Percentiles rank a stretch among this genome's conserved stretches.
These are phyloP conservation scores for Psilocybe cyanescens DNA, from an alignment of 768 basidiomycete genomes.

Conservation along the genomic window DNA sequence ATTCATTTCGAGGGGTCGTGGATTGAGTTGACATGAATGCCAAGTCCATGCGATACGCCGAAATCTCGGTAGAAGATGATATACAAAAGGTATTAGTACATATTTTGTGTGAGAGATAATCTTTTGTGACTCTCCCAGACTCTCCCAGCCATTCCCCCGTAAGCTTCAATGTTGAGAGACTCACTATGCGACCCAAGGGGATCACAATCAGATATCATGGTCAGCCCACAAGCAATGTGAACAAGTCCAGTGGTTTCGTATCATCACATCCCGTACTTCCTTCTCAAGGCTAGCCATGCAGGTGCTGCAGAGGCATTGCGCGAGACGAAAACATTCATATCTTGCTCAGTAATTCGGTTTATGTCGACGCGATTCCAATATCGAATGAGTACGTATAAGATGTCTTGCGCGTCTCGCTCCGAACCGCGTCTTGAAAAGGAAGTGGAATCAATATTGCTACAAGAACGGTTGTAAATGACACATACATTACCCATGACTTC, in stretches of 20 bases:
- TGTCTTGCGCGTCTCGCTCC: constrained; percentile 80
- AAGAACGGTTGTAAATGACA: constrained; percentile 19
- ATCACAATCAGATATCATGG: background rate
- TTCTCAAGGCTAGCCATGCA: constrained; percentile 76
- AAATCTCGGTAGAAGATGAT: constrained; percentile 8
- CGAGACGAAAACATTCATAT: constrained; percentile 79
- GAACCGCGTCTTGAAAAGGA: constrained; percentile 56
- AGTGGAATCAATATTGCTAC: constrained; percentile 20
- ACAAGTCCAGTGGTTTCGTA: background rate
- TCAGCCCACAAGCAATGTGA: background rate
- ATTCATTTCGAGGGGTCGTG: background rate
- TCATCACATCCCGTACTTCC: constrained; percentile 68
- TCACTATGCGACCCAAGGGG: background rate
- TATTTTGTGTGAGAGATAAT: constrained; percentile 15
- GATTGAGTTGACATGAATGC: background rate
- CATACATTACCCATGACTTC: constrained; percentile 82
- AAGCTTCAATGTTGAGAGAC: background rate
- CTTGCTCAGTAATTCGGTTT: constrained; percentile 84
- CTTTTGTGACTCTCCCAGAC: constrained; percentile 21
- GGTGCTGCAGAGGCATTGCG: constrained; percentile 63
- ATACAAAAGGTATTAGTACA: constrained; percentile 20
- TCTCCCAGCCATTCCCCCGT: constrained; percentile 5
- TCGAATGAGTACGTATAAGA: constrained; percentile 67
- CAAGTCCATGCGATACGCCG: background rate
- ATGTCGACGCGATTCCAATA: constrained; percentile 87